Conservation (phyloP, 495 filamentous ascomycete genomes). For the Melanomma pulvis-pyrius region DNA sequence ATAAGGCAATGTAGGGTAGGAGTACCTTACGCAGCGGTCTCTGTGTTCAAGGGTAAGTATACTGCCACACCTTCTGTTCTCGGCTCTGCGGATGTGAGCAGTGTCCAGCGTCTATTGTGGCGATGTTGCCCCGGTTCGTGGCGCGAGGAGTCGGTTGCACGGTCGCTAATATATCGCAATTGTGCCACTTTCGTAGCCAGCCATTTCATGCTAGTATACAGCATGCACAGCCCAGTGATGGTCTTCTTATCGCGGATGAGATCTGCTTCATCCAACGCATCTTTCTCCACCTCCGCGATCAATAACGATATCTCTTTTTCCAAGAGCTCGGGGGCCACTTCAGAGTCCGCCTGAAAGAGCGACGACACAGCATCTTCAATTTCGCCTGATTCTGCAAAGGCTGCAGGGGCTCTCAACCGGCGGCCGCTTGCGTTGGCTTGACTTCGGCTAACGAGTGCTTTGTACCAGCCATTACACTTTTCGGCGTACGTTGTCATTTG, state of each 20-base stretch:
- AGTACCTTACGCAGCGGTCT: slow-evolving; percentile 69
- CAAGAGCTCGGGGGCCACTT: slow-evolving; percentile 39
- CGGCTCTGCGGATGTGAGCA: slow-evolving; percentile 64
- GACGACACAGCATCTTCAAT: slow-evolving; percentile 66
- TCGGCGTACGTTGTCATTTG: slow-evolving; percentile 91
- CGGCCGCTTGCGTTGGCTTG: slow-evolving; percentile 51
- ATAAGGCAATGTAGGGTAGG: neutral
- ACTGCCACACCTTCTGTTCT: slow-evolving; percentile 62
- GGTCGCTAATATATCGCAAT: slow-evolving; percentile 69
- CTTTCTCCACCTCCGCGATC: slow-evolving; percentile 63
- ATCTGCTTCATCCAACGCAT: slow-evolving; percentile 69
- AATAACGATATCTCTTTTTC: slow-evolving; percentile 68
- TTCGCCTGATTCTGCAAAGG: slow-evolving; percentile 68
- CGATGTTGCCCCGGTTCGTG: slow-evolving; percentile 48
- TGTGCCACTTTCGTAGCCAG: slow-evolving; percentile 75
- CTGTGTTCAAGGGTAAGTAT: slow-evolving; percentile 85
- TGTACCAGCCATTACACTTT: slow-evolving; percentile 82
- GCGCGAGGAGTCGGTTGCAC: slow-evolving; percentile 49
- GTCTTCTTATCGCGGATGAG: slow-evolving; percentile 88
- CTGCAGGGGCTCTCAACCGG: slow-evolving; percentile 71
- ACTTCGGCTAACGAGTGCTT: slow-evolving; percentile 59
- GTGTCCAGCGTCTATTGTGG: slow-evolving; percentile 73
- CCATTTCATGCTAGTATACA: slow-evolving; percentile 99
- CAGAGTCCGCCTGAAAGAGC: slow-evolving; percentile 56
- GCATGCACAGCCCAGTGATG: slow-evolving; percentile 77